Base-by-base conservation (phyloP, 495 filamentous ascomycete genomes). In the Aspergillus nidulans region DNA sequence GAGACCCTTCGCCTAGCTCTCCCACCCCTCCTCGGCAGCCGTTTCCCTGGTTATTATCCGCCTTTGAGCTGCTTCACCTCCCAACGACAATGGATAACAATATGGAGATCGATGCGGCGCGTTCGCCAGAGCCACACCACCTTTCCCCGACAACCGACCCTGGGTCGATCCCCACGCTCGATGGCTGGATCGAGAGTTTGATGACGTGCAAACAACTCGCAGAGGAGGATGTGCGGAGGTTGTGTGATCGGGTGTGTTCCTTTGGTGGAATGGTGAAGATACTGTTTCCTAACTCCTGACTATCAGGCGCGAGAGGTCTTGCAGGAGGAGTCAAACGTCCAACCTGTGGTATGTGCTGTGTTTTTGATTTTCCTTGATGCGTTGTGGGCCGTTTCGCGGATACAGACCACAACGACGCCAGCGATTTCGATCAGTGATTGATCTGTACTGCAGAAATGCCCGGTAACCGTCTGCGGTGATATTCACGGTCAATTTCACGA, bases 201-300 rank as follows among this genome's bases (percentile, higher is more conserved):
- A 98, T 98, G 94, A 87, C 76, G 69, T 98, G 94, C 85, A 98
- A 98, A 74, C 95, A 97, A 79, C 80, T 98, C 72, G 83, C 88
- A 50, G 94, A 98, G 79, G 79, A 82, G 25, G 95, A 98, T 72
- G 94, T 98, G 55, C 91, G 95, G 73, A 86, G 91, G 65, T 82
- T 98, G 66, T 98, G 94, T 78, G 94, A 97, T 70, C 92, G 95
- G 84, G 92, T 97, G 76, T 67, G 86, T 79, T 12, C 51, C 47
- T 20, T 16, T 24, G 19, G 7, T 1, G 23, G 28, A 39, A 4
- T 10, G 7, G 19, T 28, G 1, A n/a, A 36, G 24, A 15, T 4
- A 12, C 5, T 30, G 10, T 5, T 25, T 12, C 40, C 58, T 60
- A 60, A 60, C 44, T 44, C n/a, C 36, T 12, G 39, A n/a, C n/a